Evolutionary conservation across 805 yeast species (phyloP), one percentile per base, ranked within the genome.

Genomic region (Lachancea mirantina): DNA sequence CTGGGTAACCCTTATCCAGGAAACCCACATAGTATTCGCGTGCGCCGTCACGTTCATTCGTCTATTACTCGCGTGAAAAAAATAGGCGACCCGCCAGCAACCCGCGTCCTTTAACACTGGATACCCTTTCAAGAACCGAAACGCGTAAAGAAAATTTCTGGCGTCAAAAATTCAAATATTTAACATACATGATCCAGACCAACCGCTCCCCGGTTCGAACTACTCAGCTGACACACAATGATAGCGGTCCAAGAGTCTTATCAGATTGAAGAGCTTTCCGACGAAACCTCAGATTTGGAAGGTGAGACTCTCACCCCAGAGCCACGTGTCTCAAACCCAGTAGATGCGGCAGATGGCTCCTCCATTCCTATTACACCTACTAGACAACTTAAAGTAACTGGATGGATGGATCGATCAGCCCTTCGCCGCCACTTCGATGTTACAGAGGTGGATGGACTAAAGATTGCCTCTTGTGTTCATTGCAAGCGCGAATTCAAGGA

Each of bases 381-480:
- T n/a, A n/a, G n/a, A n/a, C n/a, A n/a, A n/a, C n/a, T n/a, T n/a
- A n/a, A n/a, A 14, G 8, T 20, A 16, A 14, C 28, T 10, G 28
- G 28, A 5, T 26, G 28, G 28, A 26, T 26, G 28, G 20, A 15
- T 6, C 28, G 28, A 11, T 26, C 28, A 13, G 17, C 20, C 19
- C 11, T 26, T n/a, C 28, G 28, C 7, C 8, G 17, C n/a, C 28
- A 26, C 17, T 26, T 26, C 13, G 17, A 26, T 7, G 28, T 26
- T 13, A 9, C 28, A 14, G 4, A 26, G 6, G 15, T 8, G 15
- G 8, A 15, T 15, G 28, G 28, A 4, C 13, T 15, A 4, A 14
- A 16, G 15, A 5, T 26, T 6, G 28, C 28, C 6, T 16, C 28
- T 9, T 26, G 28, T 9, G 19, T 36, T 6, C 14, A 27, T 27